Percentiles rank a stretch among this genome's conserved stretches.
Evolutionary conservation across 2,329 filamentous ascomycete species (phyloP).

Genomic region (Raffaelea arxii): DNA sequence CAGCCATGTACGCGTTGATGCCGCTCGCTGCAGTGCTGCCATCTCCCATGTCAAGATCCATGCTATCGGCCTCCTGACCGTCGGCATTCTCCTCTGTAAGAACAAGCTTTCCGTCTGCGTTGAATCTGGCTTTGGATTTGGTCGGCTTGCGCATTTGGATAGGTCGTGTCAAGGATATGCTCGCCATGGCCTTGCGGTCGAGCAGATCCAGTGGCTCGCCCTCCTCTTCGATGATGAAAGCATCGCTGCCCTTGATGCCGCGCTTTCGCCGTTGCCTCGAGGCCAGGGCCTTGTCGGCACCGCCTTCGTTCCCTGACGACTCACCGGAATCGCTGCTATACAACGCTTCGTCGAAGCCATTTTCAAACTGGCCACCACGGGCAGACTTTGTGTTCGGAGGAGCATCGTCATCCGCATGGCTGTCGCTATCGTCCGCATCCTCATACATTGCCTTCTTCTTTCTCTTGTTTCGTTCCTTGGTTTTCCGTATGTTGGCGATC

Average conservation of each 20-base stretch:
- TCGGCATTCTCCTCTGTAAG: conserved; percentile 51
- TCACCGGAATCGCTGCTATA: conserved; percentile 64
- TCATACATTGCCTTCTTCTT: conserved; percentile 65
- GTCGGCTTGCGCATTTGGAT: conserved; percentile 49
- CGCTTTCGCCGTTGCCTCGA: conserved; percentile 25
- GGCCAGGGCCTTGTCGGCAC: neutral
- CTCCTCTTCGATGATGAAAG: conserved; percentile 89
- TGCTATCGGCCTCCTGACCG: conserved; percentile 43
- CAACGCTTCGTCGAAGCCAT: conserved; percentile 91
- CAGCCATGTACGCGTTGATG: conserved; percentile 60
- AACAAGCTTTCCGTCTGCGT: conserved; percentile 73
- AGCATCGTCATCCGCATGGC: conserved; percentile 47
- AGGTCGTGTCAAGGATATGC: conserved; percentile 87
- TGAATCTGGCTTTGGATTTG: conserved; percentile 57
- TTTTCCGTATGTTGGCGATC: conserved; percentile 90
- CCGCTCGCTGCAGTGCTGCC: conserved; percentile 40
- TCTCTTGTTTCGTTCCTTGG: conserved; percentile 80
- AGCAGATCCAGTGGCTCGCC: conserved; percentile 92
- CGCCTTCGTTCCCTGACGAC: conserved; percentile 44
- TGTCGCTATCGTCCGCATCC: conserved; percentile 29
- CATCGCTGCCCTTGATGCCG: conserved; percentile 51
- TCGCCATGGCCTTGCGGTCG: conserved; percentile 78
- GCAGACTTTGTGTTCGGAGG: conserved; percentile 38
- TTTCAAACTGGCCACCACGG: conserved; percentile 63
- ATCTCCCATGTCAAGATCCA: conserved; percentile 43